Conservation (phyloP, 176 grass and related monocot species). For the Cenchrus americanus region DNA sequence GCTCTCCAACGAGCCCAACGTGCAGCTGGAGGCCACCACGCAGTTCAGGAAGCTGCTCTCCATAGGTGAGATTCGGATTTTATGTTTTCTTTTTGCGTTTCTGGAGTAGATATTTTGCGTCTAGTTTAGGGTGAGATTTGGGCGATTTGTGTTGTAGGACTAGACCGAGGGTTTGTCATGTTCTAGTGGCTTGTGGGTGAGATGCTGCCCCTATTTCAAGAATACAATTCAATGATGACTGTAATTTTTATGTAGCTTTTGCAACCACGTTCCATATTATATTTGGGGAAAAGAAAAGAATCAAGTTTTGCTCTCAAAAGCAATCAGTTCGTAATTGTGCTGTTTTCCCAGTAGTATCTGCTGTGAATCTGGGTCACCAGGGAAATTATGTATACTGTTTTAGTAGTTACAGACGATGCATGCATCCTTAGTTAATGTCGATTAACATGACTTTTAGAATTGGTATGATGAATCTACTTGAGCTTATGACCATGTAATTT, state of each 20-base stretch:
- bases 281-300: background rate
- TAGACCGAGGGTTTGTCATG: background rate
- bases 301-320: background rate
- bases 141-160: background rate
- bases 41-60: slow-evolving; percentile 91
- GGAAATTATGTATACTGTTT: background rate
- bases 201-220: no score
- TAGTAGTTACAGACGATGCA: background rate
- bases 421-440: background rate
- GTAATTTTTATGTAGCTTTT: background rate
- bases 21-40: slow-evolving; percentile 79
- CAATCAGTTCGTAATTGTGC: background rate
- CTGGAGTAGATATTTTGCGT: background rate
- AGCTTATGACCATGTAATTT: background rate
- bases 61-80: slow-evolving; percentile 59
- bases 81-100: background rate
- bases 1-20: slow-evolving; percentile 62
- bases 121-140: background rate
- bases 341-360: background rate
- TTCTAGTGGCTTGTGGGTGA: background rate
- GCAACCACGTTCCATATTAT: no score
- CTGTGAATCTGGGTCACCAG: background rate
- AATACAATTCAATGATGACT: background rate
- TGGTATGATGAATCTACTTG: background rate
- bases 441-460: background rate